Conservation (phyloP, 257 asterid genomes). For the Prunella vulgaris region DNA sequence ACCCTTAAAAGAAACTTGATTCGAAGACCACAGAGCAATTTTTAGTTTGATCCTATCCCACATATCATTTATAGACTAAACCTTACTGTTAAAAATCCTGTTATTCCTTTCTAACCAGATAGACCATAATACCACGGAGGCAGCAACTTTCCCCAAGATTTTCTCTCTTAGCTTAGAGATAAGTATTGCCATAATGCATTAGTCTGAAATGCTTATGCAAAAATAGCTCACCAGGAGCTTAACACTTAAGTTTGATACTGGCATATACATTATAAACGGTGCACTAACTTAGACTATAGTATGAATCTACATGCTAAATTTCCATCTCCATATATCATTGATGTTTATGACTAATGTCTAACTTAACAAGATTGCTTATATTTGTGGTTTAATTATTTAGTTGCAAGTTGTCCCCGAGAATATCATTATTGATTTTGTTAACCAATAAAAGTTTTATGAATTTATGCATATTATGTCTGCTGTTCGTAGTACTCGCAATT, state of each 20-base stretch:
- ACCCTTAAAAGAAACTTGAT: too few relatives aligned
- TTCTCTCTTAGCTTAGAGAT: not conserved
- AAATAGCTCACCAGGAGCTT: not conserved
- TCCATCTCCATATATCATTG: not conserved
- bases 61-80: too few relatives aligned
- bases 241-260: not conserved
- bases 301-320: not conserved
- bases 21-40: too few relatives aligned
- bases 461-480: conserved; percentile 5
- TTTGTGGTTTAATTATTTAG: not conserved
- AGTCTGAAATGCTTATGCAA: not conserved
- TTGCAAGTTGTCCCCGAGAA: conserved; percentile 5
- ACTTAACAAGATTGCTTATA: not conserved
- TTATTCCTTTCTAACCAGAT: too few relatives aligned
- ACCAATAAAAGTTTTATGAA: not conserved
- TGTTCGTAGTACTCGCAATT: too few relatives aligned
- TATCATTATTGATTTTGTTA: too few relatives aligned
- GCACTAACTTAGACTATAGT: not conserved
- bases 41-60: too few relatives aligned
- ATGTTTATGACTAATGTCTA: not conserved
- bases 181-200: not conserved
- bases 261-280: not conserved
- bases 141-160: too few relatives aligned
- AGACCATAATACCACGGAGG: too few relatives aligned
- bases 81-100: too few relatives aligned